phyloP scores from a whole-genome alignment of 1,284 basidiomycete species.

The Ganoderma lingzhi region DNA sequence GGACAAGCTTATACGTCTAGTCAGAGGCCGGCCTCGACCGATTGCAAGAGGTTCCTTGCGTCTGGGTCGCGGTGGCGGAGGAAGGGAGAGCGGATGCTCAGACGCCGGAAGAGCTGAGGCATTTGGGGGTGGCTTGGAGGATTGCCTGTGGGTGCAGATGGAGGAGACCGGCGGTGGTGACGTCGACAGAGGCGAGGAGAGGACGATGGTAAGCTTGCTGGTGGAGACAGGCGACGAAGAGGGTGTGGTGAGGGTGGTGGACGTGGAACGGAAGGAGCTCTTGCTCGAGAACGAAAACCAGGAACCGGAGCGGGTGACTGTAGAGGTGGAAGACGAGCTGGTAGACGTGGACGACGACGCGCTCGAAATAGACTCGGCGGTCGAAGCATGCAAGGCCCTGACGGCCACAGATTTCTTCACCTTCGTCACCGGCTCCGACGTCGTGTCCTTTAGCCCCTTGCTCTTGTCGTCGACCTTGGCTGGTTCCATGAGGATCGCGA shows the following conservation, averaged over 20 bases:
- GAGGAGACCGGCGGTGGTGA: slow-evolving; percentile 27
- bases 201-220: slow-evolving; percentile 38
- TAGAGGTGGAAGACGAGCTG: slow-evolving; percentile 41
- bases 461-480: slow-evolving; percentile 48
- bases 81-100: slow-evolving; percentile 30
- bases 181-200: slow-evolving; percentile 33
- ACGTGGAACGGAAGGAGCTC: slow-evolving; percentile 39
- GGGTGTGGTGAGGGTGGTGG: slow-evolving; percentile 45
- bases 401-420: slow-evolving; percentile 19
- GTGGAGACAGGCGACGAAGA: slow-evolving; percentile 50
- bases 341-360: slow-evolving; percentile 43
- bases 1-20: slow-evolving; percentile 8
- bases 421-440: slow-evolving; percentile 29
- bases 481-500: slow-evolving; percentile 56
- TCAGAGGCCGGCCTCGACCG: slow-evolving; percentile 36
- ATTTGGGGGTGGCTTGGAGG: slow-evolving; percentile 22
- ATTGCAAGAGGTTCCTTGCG: slow-evolving; percentile 28
- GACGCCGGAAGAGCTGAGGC: slow-evolving; percentile 20
- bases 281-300: slow-evolving; percentile 65
- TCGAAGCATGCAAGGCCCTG: slow-evolving; percentile 28
- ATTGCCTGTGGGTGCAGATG: slow-evolving; percentile 14
- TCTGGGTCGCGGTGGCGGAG: slow-evolving; percentile 19
- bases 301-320: slow-evolving; percentile 53
- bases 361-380: slow-evolving; percentile 28
- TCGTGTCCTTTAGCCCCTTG: slow-evolving; percentile 35